Conservation (phyloP, 495 filamentous ascomycete species). For the Penicillium malachiteum region DNA sequence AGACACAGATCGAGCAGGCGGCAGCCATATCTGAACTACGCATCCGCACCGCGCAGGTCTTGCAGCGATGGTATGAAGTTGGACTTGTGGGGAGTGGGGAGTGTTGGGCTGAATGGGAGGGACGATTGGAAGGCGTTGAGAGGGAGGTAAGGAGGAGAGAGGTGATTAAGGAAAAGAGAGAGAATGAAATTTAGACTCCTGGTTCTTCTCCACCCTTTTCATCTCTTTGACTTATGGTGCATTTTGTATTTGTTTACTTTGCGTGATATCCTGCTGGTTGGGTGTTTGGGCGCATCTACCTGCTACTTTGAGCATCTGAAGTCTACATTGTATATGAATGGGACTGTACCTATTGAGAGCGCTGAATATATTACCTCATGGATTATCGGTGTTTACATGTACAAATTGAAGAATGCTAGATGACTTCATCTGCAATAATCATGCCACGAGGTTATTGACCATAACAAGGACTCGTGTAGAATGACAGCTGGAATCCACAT, state of each 20-base stretch:
- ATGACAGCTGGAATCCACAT: slow-evolving; percentile 1
- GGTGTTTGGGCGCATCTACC: background rate
- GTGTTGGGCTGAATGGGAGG: slow-evolving; percentile 74
- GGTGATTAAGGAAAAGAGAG: slow-evolving; percentile 38
- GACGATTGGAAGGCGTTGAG: slow-evolving; percentile 65
- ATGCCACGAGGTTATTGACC: background rate
- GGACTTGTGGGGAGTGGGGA: slow-evolving; percentile 66
- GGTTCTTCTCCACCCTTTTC: background rate
- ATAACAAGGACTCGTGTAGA: background rate
- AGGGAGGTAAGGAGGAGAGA: slow-evolving; percentile 60
- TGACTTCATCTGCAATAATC: slow-evolving; percentile 1
- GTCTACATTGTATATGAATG: no score
- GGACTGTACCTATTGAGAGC: no score
- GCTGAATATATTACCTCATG: no score
- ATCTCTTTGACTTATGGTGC: background rate
- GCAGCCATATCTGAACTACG: slow-evolving; percentile 69
- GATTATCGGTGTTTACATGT: background rate
- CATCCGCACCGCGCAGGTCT: slow-evolving; percentile 64
- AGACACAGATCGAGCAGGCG: slow-evolving; percentile 68
- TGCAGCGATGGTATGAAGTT: slow-evolving; percentile 80
- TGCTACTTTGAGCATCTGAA: background rate
- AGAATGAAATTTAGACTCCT: slow-evolving; percentile 34
- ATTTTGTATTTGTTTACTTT: background rate
- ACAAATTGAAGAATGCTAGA: background rate
- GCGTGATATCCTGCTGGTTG: slow-evolving; percentile 6